Conservation (phyloP, 2,329 filamentous ascomycete genomes). For the Ophiostoma himal-ulmi region DNA sequence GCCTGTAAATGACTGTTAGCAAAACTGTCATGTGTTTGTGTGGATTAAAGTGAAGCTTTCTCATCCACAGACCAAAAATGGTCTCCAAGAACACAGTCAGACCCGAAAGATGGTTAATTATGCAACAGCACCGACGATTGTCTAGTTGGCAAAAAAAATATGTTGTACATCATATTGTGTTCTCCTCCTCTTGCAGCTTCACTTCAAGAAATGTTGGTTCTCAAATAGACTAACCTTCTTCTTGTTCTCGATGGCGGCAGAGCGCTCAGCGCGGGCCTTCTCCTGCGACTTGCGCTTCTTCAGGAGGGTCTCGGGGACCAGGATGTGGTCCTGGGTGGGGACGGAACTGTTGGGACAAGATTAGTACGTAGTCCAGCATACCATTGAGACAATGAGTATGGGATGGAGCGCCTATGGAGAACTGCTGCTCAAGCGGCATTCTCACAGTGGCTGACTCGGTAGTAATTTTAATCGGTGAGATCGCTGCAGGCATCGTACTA, state of each 20-base stretch:
- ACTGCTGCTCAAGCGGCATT: constrained; percentile 91
- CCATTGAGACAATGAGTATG: constrained; percentile 46
- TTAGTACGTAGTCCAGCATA: constrained; percentile 73
- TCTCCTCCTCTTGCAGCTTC: constrained; percentile 35
- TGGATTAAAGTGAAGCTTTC: not conserved
- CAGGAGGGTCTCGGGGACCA: constrained; percentile 98
- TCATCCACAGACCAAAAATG: not conserved
- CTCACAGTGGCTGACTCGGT: constrained; percentile 83
- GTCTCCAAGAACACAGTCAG: constrained; percentile 53
- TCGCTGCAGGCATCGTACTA: constrained; percentile 25
- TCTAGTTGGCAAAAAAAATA: constrained; percentile 74
- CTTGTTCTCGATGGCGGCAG: constrained; percentile 73
- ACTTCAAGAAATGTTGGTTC: not conserved
- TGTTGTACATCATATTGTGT: constrained; percentile 78
- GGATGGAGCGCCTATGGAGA: constrained; percentile 75
- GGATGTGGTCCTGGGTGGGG: constrained; percentile 88
- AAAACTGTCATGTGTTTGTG: constrained; percentile 6
- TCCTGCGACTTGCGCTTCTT: constrained; percentile 99
- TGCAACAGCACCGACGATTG: constrained; percentile 92
- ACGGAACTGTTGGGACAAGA: constrained; percentile 72
- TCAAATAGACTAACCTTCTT: constrained; percentile 62
- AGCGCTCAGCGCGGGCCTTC: constrained; percentile 90
- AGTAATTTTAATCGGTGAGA: constrained; percentile 75
- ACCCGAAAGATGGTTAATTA: constrained; percentile 99
- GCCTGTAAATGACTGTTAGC: constrained; percentile 50